phyloP scores from a whole-genome alignment of 2,329 filamentous ascomycete genomes.

The Diaporthe ilicicola region DNA sequence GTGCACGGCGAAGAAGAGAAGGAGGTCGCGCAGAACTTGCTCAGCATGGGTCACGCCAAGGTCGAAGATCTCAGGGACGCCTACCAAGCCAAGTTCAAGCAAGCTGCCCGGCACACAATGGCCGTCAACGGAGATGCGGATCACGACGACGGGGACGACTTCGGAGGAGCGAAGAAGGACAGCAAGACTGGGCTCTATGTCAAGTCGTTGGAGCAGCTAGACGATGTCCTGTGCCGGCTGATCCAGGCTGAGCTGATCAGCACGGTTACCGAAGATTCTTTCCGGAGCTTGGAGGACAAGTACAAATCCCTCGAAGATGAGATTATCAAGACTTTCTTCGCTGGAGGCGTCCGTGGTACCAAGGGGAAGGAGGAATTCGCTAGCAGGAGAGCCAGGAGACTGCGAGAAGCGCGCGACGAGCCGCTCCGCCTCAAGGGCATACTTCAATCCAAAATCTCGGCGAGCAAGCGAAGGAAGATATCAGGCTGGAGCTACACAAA shows the following conservation, averaged over 20 bases:
- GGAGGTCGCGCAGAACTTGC: conserved; percentile 76
- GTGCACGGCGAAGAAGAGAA: conserved; percentile 79
- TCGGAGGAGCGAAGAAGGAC: conserved; percentile 45
- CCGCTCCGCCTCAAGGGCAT: conserved; percentile 60
- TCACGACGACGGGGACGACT: conserved; percentile 42
- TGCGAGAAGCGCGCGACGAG: conserved; percentile 63
- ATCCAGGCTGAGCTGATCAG: conserved; percentile 74
- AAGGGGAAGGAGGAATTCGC: conserved; percentile 74
- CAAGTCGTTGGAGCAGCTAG: conserved; percentile 57
- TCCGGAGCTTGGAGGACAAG: conserved; percentile 69
- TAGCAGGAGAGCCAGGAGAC: conserved; percentile 60
- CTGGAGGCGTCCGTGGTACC: conserved; percentile 63
- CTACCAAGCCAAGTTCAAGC: conserved; percentile 53
- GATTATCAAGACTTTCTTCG: conserved; percentile 62
- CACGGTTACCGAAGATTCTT: conserved; percentile 65
- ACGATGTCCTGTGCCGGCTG: conserved; percentile 60
- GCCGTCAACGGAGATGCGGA: conserved; percentile 30
- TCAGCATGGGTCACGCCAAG: conserved; percentile 80
- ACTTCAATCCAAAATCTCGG: conserved; percentile 46
- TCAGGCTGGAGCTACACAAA: conserved; percentile 43
- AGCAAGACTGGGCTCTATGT: conserved; percentile 45
- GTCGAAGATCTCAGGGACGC: conserved; percentile 74
- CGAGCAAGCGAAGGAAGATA: conserved; percentile 32
- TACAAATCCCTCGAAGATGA: conserved; percentile 70
- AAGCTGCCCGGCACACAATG: conserved; percentile 34